Conservation (phyloP, 805 yeast genomes). For the Ogataea dorogensis region DNA sequence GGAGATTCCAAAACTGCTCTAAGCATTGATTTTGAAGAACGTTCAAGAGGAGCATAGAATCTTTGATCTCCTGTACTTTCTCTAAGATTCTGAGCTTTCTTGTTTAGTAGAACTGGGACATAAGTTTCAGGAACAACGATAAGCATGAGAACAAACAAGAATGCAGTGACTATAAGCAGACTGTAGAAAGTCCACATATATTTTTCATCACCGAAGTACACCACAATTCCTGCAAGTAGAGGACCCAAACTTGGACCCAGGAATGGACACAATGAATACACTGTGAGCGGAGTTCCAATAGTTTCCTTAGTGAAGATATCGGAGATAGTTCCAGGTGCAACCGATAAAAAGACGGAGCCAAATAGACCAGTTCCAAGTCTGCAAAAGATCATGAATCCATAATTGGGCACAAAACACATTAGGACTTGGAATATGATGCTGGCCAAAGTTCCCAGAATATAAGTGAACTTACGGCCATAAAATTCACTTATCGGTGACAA, state of each 20-base stretch:
- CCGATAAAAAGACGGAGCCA: conserved; percentile 72
- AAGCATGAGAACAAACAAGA: conserved; percentile 23
- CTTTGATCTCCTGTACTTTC: conserved; percentile 38
- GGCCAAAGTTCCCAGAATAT: conserved; percentile 45
- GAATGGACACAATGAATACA: conserved; percentile 62
- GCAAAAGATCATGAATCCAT: conserved; percentile 61
- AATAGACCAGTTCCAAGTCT: conserved; percentile 70
- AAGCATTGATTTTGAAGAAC: conserved; percentile 34
- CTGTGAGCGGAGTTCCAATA: conserved; percentile 68
- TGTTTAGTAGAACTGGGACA: conserved; percentile 48
- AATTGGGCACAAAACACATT: conserved; percentile 55
- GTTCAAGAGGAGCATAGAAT: conserved; percentile 43
- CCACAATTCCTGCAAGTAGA: conserved; percentile 55
- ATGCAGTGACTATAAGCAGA: conserved; percentile 53
- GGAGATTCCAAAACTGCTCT: conserved; percentile 45
- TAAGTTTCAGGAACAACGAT: conserved; percentile 42
- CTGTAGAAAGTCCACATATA: conserved; percentile 77
- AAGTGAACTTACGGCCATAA: conserved; percentile 55
- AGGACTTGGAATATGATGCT: conserved; percentile 50
- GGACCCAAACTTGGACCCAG: conserved; percentile 75
- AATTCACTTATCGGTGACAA: conserved; percentile 62
- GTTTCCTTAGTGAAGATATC: conserved; percentile 63
- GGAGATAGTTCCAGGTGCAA: conserved; percentile 75
- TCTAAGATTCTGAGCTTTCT: conserved; percentile 51
- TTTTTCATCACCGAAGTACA: conserved; percentile 45